These are phyloP conservation scores for Lachnellula occidentalis DNA, from an alignment of 2,329 filamentous ascomycete species.

Conservation along the genomic window DNA sequence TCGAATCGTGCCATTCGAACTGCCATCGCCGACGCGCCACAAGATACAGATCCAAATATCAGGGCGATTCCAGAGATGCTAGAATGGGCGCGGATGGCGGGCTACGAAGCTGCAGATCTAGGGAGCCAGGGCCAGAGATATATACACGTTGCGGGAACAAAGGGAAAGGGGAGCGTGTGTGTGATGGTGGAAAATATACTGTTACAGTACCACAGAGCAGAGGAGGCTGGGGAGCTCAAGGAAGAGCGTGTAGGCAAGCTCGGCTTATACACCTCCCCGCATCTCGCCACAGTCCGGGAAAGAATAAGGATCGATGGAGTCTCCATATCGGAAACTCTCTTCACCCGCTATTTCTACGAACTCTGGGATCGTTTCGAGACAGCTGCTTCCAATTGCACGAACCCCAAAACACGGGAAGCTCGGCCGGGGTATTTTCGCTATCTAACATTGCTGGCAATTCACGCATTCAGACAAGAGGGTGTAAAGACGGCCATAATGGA, in stretches of 20 bases:
- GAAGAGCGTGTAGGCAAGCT: conserved; percentile 31
- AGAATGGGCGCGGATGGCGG: conserved; percentile 27
- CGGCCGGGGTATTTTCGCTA: conserved; percentile 94
- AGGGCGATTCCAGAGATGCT: conserved; percentile 32
- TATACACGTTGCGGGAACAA: conserved; percentile 88
- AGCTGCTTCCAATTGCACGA: conserved; percentile 18
- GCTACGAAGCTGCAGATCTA: conserved; percentile 22
- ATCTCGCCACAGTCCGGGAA: conserved; percentile 63
- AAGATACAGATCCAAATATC: conserved; percentile 17
- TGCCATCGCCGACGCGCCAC: conserved; percentile 12
- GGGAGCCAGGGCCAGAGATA: conserved; percentile 27
- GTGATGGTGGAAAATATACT: conserved; percentile 63
- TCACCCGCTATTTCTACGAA: conserved; percentile 61
- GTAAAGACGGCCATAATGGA: conserved; percentile 79
- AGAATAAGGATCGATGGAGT: conserved; percentile 57
- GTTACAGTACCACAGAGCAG: conserved; percentile 39
- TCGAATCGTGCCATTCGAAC: conserved; percentile 24
- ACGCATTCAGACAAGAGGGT: conserved; percentile 71
- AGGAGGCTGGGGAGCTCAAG: conserved; percentile 1
- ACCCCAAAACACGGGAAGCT: conserved; percentile 1
- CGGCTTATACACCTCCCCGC: conserved; percentile 64
- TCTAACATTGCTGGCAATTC: conserved; percentile 81
- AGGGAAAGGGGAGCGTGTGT: conserved; percentile 73
- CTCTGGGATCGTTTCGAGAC: conserved; percentile 53
- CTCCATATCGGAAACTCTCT: conserved; percentile 53